Evolutionary conservation across 139 green algal species (phyloP).

Genomic region (Raphidocelis subcapitata): DNA sequence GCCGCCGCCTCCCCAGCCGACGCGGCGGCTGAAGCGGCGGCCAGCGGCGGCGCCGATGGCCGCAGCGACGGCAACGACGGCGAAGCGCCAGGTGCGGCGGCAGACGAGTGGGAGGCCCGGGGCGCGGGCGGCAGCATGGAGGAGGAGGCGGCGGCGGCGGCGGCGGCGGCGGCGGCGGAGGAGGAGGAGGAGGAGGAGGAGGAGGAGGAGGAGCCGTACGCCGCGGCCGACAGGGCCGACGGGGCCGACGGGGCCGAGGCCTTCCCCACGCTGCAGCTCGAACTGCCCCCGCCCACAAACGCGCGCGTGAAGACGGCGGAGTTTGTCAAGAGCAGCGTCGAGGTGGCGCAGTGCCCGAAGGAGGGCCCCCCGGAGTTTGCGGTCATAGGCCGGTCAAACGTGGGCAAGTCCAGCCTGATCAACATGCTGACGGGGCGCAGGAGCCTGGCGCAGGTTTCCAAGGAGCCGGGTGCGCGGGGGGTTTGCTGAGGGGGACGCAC

Average conservation of each 20-base stretch:
- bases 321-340: constrained; percentile 75
- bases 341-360: constrained; percentile 67
- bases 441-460: constrained; percentile 87
- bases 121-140: background rate
- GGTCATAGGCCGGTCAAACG: constrained; percentile 95
- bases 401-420: constrained; percentile 97
- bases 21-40: too few species aligned
- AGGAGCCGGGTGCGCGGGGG: constrained; percentile 76
- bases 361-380: constrained; percentile 85
- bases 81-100: background rate
- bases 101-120: background rate
- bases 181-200: background rate
- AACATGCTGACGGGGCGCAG: constrained; percentile 87
- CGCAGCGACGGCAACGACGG: background rate
- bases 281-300: constrained; percentile 32
- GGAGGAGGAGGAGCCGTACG: background rate
- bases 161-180: background rate
- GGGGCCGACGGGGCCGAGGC: background rate
- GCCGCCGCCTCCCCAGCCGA: too few species aligned
- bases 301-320: constrained; percentile 37
- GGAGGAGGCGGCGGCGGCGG: background rate
- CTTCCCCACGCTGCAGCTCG: constrained; percentile 29
- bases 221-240: background rate
- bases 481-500: background rate
- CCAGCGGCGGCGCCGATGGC: too few species aligned